Evolutionary conservation across 306 rosid species (phyloP), one percentile per base, ranked within the genome.

Genomic region (Vigna nakashimae): DNA sequence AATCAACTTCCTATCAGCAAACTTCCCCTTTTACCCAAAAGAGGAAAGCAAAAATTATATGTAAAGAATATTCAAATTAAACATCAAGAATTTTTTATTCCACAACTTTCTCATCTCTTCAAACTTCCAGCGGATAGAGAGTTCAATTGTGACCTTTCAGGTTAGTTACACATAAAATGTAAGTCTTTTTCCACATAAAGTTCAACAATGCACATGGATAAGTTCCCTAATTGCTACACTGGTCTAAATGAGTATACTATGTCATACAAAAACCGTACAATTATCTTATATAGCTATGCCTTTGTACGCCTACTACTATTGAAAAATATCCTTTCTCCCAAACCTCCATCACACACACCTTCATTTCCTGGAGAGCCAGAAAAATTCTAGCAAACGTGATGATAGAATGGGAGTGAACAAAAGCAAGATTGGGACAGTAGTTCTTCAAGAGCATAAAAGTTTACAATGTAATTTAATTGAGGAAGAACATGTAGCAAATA

Each of bases 21-120:
- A 68, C 30, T 72, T 82, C 7, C 49, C 34, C 16, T 30, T 76
- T 53, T 65, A 77, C 30, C n/a, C 42, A 0, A 13, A 52, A 42
- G 59, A 62, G 17, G 65, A 67, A 52, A 43, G 73, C 57, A 69
- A 57, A 81, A 73, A 56, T 52, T 32, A 20, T 30, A 59, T 40
- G 53, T 84, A 56, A 42, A 50, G 28, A 77, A 64, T 56, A 10
- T 51, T 77, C 26, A 77, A 85, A 65, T 66, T 46, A 66, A 80
- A 84, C 51, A 76, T 26, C 34, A 24, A 56, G 15, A 36, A 59
- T 14, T 22, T 69, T 68, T 49, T 14, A 69, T 51, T 51, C 70
- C 30, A 53, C 56, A n/a, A 53, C 36, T 57, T 67, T 64, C 62
- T 53, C 71, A 22, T 34, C 16, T 69, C 65, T n/a, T 69, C 73